Evolutionary conservation across 306 rosid species (phyloP), one percentile per base, ranked within the genome.

Genomic region (Oxytropis ochrocephala): DNA sequence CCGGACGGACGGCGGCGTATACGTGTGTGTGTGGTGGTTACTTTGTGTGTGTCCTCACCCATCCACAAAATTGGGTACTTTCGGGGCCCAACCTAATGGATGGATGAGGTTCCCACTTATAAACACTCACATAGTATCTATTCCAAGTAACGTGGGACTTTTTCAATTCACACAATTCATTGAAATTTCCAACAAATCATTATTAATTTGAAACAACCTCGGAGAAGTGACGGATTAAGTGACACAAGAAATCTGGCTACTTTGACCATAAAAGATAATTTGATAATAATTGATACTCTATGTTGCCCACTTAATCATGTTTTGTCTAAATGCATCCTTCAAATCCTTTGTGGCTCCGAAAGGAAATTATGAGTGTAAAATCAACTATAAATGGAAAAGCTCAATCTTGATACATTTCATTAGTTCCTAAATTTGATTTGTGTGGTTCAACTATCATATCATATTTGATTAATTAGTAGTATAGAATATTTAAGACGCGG

Each of bases 321-420:
- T 36, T 67, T 81, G 82, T 81, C 79, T 43, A 81, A 64, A 39
- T 81, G 60, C 85, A 77, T 77, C 75, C 73, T 72, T 42, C 75
- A 69, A 6, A 62, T 74, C 64, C 24, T 69, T 3, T 74, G 56
- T 59, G 80, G 70, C 72, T 54, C 10, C 27, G 12, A 12, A 77
- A 65, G 42, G 65, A 66, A 57, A 59, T 19, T 54, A 33, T 27
- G 42, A 1, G 76, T 54, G 11, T 38, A 73, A 69, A 75, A 79
- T 63, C 83, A 79, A 74, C 76, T 74, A 68, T 51, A 43, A 59
- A 51, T 16, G 8, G 70, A 27, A 53, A 78, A 19, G 33, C 11
- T 36, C 10, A 38, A 71, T 58, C 68, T 64, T 30, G 5, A 33
- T 55, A 42, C 54, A 59, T 59, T 53, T 12, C 67, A 63, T 46